Evolutionary conservation across 2,329 filamentous ascomycete genomes (phyloP).

Genomic region (Diaporthe humulicola): DNA sequence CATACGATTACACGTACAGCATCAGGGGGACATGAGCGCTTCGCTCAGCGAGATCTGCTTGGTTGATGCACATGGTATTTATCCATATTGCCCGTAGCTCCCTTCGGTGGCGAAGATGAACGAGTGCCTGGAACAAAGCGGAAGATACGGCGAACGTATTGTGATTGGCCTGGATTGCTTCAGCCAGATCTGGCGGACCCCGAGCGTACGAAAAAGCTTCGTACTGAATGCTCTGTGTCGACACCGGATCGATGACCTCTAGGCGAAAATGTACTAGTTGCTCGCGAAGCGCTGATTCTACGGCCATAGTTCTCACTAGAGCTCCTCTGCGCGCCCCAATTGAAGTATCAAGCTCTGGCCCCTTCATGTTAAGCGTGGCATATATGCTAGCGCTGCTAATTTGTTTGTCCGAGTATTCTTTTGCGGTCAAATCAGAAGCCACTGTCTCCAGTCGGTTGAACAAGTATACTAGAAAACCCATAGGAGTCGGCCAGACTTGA

Average conservation of each 20-base stretch:
- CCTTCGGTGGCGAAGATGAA: background rate
- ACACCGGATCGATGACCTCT: background rate
- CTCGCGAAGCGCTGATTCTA: background rate
- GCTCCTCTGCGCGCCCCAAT: background rate
- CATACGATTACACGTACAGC: background rate
- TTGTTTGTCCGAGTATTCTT: background rate
- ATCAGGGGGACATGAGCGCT: constrained; percentile 1
- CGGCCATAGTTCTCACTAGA: background rate
- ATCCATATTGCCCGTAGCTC: constrained; percentile 4
- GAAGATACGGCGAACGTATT: background rate
- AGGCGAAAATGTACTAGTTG: background rate
- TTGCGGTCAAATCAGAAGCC: background rate
- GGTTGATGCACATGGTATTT: constrained; percentile 19
- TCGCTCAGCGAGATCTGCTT: constrained; percentile 17
- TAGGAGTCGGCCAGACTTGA: background rate
- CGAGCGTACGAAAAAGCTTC: constrained; percentile 3
- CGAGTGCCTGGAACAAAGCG: background rate
- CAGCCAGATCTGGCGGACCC: background rate
- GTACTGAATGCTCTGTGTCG: background rate
- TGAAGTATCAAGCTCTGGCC: background rate
- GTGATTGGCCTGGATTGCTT: background rate
- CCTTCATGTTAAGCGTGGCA: too few relatives aligned
- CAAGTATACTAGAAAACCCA: background rate
- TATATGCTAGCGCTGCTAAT: background rate
- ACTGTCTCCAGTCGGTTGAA: background rate